Conservation (phyloP, 2,329 filamentous ascomycete species). For the Penicillium sp. region DNA sequence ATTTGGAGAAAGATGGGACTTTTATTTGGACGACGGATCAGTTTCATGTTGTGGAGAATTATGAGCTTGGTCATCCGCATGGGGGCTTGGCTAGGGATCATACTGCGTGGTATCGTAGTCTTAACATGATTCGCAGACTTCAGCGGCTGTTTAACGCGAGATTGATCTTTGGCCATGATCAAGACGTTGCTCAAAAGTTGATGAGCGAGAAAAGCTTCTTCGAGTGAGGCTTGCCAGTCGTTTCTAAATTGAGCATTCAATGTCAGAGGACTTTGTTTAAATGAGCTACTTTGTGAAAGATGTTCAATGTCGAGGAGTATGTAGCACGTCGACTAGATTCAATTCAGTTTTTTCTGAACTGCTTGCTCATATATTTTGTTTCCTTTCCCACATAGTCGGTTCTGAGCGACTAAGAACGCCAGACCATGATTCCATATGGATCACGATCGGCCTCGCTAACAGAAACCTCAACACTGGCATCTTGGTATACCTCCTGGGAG, state of each 20-base stretch:
- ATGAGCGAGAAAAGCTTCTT: constrained; percentile 1
- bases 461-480: constrained; percentile 62
- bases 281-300: not conserved
- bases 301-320: too few relatives aligned
- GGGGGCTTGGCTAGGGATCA: constrained; percentile 41
- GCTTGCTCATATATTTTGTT: not conserved
- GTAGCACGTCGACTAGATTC: not conserved
- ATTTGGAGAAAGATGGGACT: constrained; percentile 36
- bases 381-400: not conserved
- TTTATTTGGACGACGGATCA: constrained; percentile 46
- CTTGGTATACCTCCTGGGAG: constrained; percentile 50
- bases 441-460: constrained; percentile 81
- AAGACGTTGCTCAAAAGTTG: not conserved
- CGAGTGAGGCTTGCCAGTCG: not conserved
- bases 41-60: constrained; percentile 43
- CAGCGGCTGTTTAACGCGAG: constrained; percentile 7
- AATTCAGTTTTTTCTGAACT: not conserved
- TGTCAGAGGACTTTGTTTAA: not conserved
- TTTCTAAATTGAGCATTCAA: too few relatives aligned
- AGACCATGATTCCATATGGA: constrained; percentile 74
- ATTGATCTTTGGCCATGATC: constrained; percentile 6
- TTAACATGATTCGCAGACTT: constrained; percentile 22
- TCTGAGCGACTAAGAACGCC: constrained; percentile 11
- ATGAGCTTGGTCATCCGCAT: constrained; percentile 34
- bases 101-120: constrained; percentile 36